phyloP scores from a whole-genome alignment of 164 flowering plant genomes.

The Nymphaea thermarum region DNA sequence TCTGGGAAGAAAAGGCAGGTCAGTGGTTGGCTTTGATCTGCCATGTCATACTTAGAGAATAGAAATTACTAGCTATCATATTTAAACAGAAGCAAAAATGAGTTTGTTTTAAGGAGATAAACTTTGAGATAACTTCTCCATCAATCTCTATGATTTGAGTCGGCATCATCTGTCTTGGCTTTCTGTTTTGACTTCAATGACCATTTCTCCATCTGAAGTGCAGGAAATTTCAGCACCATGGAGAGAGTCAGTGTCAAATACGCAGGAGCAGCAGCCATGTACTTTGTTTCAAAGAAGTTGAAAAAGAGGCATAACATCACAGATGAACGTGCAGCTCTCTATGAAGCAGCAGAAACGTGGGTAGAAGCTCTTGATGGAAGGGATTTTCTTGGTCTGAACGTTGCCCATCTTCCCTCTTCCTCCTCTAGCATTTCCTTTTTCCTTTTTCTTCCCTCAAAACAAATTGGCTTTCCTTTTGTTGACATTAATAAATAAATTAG shows the following conservation, averaged over 20 bases:
- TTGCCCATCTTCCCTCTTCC: constrained; percentile 1
- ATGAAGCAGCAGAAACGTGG: constrained; percentile 90
- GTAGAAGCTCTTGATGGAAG: constrained; percentile 72
- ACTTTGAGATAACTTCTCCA: too few relatives aligned
- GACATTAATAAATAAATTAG: neutral
- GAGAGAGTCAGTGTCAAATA: constrained; percentile 72
- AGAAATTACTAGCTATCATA: too few relatives aligned
- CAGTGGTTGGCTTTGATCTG: too few relatives aligned
- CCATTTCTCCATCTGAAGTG: constrained; percentile 1
- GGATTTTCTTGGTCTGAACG: constrained; percentile 53
- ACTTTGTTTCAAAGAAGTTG: constrained; percentile 78
- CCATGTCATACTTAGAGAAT: too few relatives aligned
- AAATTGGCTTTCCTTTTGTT: neutral
- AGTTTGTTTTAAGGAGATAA: too few relatives aligned
- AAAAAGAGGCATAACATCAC: constrained; percentile 80
- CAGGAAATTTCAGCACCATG: constrained; percentile 77
- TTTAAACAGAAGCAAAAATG: too few relatives aligned
- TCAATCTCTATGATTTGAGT: too few relatives aligned
- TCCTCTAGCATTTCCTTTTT: neutral
- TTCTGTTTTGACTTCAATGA: neutral
- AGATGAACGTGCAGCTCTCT: constrained; percentile 72
- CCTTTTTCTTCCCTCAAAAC: neutral
- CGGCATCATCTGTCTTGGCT: neutral
- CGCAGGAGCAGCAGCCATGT: constrained; percentile 92
- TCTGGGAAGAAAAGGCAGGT: too few relatives aligned